Evolutionary conservation across 768 basidiomycete species (phyloP).

Genomic region (Xerocomellus amylosporus): DNA sequence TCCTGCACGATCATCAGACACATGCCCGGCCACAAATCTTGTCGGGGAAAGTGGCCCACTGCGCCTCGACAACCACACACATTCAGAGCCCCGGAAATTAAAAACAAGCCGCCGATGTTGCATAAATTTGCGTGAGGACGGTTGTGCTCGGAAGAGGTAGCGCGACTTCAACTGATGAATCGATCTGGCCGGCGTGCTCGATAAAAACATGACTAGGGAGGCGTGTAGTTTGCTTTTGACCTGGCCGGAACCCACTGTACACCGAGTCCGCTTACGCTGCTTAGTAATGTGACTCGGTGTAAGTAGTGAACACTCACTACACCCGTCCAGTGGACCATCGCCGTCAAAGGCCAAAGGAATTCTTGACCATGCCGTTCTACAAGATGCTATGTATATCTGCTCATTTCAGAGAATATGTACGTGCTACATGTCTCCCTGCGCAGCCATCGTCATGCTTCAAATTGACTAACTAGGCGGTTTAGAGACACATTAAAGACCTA

Average conservation of each 20-base stretch:
- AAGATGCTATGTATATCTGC: conserved; percentile 81
- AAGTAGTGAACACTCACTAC: not conserved
- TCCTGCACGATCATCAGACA: conserved; percentile 3
- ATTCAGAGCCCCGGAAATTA: conserved; percentile 24
- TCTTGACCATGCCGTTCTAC: conserved; percentile 73
- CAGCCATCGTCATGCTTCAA: not conserved
- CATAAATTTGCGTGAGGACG: not conserved
- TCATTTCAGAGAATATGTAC: conserved; percentile 71
- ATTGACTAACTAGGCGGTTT: not conserved
- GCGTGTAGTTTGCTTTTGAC: not conserved
- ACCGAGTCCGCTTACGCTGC: not conserved
- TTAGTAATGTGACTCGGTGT: conserved; percentile 16
- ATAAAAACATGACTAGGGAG: not conserved
- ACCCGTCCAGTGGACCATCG: not conserved
- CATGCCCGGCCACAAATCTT: conserved; percentile 4
- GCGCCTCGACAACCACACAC: not conserved
- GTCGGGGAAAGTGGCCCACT: conserved; percentile 6
- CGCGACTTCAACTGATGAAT: not conserved
- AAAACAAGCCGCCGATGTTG: conserved; percentile 15
- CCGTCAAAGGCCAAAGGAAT: not conserved
- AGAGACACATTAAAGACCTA: conserved; percentile 75
- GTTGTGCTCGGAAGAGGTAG: not conserved
- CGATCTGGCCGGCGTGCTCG: not conserved
- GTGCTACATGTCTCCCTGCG: conserved; percentile 22
- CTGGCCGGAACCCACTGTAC: not conserved